Evolutionary conservation across 176 grass and related monocot genomes (phyloP), one percentile per base, ranked within the genome.

Genomic region (Puya raimondii): DNA sequence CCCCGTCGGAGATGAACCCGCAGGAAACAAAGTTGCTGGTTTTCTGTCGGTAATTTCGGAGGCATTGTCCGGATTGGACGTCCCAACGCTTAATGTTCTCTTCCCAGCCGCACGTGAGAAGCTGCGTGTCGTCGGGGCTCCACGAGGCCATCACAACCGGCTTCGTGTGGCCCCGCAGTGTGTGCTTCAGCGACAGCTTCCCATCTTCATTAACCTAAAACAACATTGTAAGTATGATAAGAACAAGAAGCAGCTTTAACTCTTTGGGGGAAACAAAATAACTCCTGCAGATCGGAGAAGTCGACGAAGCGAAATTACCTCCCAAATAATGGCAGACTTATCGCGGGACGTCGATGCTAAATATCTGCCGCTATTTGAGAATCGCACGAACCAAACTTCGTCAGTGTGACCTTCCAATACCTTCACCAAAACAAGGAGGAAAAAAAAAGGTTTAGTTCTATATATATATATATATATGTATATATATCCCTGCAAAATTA

Each of bases 371-470:
- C 84, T 80, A 70, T 91, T 91, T 77, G 92, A 91, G 79, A 96
- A 96, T 29, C 89, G 92, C 76, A 96, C 64, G 80, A 86, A 96
- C 88, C 88, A 96, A 72, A 96, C 92, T 87, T 96, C 92, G 75
- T 91, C 92, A 71, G 23, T 23, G 64, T 96, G 92, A 52, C 72
- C 72, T 69, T 50, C 48, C 70, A 96, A 80, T 76, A 96, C 83
- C 92, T 96, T 74, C 20, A 47, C 72, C n/a, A 68, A 51, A 26
- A 49, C 1, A 18, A 17, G 7, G 22, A 2, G 0, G 1, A 22
- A 64, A 12, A 10, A 75, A 65, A 12, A 66, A 17, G 33, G 4
- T 7, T 42, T 5, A 42, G 33, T 42, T n/a, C n/a, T n/a, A n/a
- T n/a, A n/a, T n/a, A n/a, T n/a, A 26, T 2, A 2, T 61, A 48